Evolutionary conservation across 1,284 basidiomycete genomes (phyloP).

Genomic region (Naganishia cerealis): DNA sequence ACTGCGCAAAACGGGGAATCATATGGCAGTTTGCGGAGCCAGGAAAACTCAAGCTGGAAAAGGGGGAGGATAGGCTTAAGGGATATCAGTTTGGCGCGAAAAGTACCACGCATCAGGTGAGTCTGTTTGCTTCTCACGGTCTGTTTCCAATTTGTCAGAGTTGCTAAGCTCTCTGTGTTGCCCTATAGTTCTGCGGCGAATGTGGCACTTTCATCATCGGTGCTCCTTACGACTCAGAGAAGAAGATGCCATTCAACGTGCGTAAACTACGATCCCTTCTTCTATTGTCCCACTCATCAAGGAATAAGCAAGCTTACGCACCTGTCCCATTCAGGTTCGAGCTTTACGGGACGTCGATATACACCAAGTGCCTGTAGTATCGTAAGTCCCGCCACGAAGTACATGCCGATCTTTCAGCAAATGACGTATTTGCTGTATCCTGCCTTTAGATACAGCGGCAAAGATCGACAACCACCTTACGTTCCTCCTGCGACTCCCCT

Average conservation of each 20-base stretch:
- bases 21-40: constrained; percentile 34
- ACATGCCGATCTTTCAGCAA: not conserved
- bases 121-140: not conserved
- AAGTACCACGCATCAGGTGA: constrained; percentile 32
- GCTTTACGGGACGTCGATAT: constrained; percentile 36
- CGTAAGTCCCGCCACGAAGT: constrained; percentile 21
- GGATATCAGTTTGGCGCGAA: constrained; percentile 36
- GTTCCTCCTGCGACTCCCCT: constrained; percentile 8
- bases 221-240: constrained; percentile 9
- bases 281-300: not conserved
- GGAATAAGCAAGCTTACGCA: not conserved
- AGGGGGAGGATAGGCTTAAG: constrained; percentile 26
- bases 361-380: constrained; percentile 31
- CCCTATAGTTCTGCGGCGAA: constrained; percentile 32
- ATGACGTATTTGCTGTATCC: not conserved
- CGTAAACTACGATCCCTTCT: not conserved
- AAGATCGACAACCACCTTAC: constrained; percentile 34
- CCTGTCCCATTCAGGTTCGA: constrained; percentile 27
- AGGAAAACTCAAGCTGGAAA: constrained; percentile 28
- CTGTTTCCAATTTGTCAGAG: not conserved
- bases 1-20: constrained; percentile 35
- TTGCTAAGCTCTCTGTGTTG: not conserved
- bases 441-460: constrained; percentile 30
- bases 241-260: constrained; percentile 35
- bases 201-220: constrained; percentile 35